phyloP scores from a whole-genome alignment of 305 asterid species.

The Solanum chacoense region DNA sequence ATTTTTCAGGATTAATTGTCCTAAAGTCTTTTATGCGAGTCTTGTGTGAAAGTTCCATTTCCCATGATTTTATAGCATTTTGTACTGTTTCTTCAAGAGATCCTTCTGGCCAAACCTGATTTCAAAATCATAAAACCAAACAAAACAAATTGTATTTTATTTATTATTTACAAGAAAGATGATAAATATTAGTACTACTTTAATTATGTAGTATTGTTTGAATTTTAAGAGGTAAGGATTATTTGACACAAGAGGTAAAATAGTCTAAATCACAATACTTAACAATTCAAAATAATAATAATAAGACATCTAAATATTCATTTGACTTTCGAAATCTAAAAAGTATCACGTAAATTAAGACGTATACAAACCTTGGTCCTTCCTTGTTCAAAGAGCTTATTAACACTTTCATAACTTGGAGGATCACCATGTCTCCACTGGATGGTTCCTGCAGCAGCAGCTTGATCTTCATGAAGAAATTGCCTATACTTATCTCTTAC shows the following conservation, averaged over 20 bases:
- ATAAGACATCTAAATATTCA: not conserved
- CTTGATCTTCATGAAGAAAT: slow-evolving; percentile 45
- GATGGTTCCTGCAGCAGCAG: slow-evolving; percentile 15
- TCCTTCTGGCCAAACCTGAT: slow-evolving; percentile 68
- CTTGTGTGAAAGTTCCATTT: slow-evolving; percentile 91
- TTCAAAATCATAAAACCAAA: not conserved
- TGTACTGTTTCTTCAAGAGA: slow-evolving; percentile 79
- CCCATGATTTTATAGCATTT: slow-evolving; percentile 87
- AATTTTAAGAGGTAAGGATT: not conserved
- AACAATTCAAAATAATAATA: not conserved
- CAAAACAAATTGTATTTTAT: not conserved
- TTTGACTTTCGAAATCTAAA: not conserved
- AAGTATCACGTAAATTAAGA: not conserved
- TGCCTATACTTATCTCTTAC: slow-evolving; percentile 50
- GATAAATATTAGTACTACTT: not conserved
- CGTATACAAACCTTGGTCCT: slow-evolving; percentile 26
- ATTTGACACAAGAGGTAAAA: not conserved
- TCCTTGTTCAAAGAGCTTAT: slow-evolving; percentile 62
- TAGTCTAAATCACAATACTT: not conserved
- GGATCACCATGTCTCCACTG: slow-evolving; percentile 88
- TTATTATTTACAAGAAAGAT: not conserved
- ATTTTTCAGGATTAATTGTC: slow-evolving; percentile 59
- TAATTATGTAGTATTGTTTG: not conserved
- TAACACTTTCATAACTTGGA: slow-evolving; percentile 55
- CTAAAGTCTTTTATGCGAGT: slow-evolving; percentile 55